Conservation (phyloP, 495 filamentous ascomycete species). For the Diplogelasinospora grovesii region DNA sequence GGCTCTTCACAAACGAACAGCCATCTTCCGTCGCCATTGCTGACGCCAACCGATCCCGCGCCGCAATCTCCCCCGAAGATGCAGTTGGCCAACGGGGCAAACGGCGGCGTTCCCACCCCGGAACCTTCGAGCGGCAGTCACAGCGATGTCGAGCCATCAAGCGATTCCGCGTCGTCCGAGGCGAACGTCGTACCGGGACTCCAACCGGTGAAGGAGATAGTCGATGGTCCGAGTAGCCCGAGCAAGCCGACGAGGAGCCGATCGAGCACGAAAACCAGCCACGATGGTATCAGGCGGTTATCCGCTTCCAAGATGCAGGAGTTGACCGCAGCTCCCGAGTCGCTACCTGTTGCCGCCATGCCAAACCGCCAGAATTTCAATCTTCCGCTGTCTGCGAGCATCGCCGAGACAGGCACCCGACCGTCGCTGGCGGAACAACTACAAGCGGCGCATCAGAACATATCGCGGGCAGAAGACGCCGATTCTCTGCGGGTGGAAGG, state of each 20-base stretch:
- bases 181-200: background rate
- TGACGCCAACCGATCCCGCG: conserved; percentile 11
- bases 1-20: background rate
- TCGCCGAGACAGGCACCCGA: conserved; percentile 26
- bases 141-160: conserved; percentile 17
- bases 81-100: conserved; percentile 1
- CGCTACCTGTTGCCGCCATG: conserved; percentile 36
- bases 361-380: conserved; percentile 16
- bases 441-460: conserved; percentile 5
- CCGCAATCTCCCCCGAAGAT: background rate
- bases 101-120: conserved; percentile 21
- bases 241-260: conserved; percentile 22
- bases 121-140: conserved; percentile 28
- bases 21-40: conserved; percentile 11
- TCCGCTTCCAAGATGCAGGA: conserved; percentile 51
- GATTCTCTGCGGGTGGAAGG: background rate
- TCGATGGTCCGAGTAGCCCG: conserved; percentile 7
- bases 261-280: conserved; percentile 31
- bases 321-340: conserved; percentile 47
- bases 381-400: conserved; percentile 27
- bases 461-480: background rate
- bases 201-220: background rate
- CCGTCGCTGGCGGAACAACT: conserved; percentile 25
- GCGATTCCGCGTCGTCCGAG: background rate
- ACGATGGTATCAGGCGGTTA: conserved; percentile 43